Evolutionary conservation across 257 asterid genomes (phyloP).

Genomic region (Nicotiana tabacum): DNA sequence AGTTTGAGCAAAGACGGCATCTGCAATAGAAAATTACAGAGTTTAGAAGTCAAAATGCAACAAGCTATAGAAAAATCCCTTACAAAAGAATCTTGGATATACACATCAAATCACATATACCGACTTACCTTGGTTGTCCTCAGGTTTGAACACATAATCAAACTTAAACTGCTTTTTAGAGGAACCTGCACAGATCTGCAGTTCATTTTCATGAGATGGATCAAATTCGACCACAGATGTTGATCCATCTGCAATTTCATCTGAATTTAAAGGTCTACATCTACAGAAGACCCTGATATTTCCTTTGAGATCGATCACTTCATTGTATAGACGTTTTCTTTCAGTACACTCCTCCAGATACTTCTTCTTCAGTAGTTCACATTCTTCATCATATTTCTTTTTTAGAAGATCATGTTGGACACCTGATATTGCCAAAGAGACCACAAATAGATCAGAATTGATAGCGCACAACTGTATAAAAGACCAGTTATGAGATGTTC

Average conservation of each 20-base stretch:
- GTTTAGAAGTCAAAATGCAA: background rate
- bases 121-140: conserved; percentile 70
- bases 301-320: conserved; percentile 92
- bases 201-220: conserved; percentile 74
- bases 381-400: conserved; percentile 50
- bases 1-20: conserved; percentile 67
- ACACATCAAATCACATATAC: background rate
- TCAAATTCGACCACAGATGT: conserved; percentile 67
- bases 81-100: background rate
- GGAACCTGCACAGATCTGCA: conserved; percentile 75
- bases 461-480: background rate
- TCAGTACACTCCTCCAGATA: conserved; percentile 64
- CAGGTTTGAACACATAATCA: conserved; percentile 78
- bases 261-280: conserved; percentile 81
- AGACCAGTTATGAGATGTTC: conserved; percentile 9
- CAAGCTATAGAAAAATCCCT: background rate
- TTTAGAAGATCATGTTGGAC: conserved; percentile 55
- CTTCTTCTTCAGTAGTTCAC: conserved; percentile 57
- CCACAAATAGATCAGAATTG: background rate
- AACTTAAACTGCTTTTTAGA: conserved; percentile 74
- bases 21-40: conserved; percentile 37
- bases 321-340: conserved; percentile 76
- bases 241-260: conserved; percentile 61
- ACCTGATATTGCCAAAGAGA: conserved; percentile 33
- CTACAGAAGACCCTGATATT: conserved; percentile 95